Conservation (phyloP, 2,329 filamentous ascomycete species). For the Arthrobotrys musiformis region DNA sequence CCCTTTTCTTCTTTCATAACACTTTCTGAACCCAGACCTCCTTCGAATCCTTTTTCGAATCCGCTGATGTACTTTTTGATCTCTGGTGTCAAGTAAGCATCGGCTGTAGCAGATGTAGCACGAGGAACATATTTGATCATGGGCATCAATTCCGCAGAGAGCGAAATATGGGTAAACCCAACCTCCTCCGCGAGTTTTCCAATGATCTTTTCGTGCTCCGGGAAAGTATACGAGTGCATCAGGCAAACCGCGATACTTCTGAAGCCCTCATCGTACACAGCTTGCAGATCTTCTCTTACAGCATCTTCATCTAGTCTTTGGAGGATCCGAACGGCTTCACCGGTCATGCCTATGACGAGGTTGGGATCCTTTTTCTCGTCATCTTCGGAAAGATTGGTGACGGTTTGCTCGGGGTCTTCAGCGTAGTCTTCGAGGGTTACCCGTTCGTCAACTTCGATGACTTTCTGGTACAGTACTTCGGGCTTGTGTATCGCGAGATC, state of each 20-base stretch:
- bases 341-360: constrained; percentile 76
- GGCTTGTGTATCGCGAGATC: constrained; percentile 88
- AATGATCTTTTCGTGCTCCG: constrained; percentile 82
- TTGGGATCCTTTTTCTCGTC: constrained; percentile 64
- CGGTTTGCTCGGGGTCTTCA: constrained; percentile 78
- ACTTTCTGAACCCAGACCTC: constrained; percentile 79
- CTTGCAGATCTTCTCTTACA: constrained; percentile 72
- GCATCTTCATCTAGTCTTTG: constrained; percentile 70
- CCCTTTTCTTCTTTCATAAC: constrained; percentile 75
- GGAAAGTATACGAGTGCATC: constrained; percentile 93
- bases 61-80: constrained; percentile 81
- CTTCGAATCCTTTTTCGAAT: constrained; percentile 82
- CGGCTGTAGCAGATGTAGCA: constrained; percentile 80
- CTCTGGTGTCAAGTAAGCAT: constrained; percentile 81
- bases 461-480: constrained; percentile 83
- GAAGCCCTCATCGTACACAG: constrained; percentile 76
- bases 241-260: constrained; percentile 87
- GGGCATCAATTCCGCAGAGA: constrained; percentile 84
- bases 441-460: constrained; percentile 89
- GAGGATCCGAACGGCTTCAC: constrained; percentile 78
- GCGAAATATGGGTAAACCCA: constrained; percentile 83
- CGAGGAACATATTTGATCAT: constrained; percentile 85
- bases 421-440: constrained; percentile 93
- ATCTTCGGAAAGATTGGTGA: constrained; percentile 66
- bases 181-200: constrained; percentile 80